Percentiles rank a stretch among this genome's conserved stretches.
These are phyloP conservation scores for Apostasia ramifera DNA, from an alignment of 106 monocot species.

Conservation along the genomic window DNA sequence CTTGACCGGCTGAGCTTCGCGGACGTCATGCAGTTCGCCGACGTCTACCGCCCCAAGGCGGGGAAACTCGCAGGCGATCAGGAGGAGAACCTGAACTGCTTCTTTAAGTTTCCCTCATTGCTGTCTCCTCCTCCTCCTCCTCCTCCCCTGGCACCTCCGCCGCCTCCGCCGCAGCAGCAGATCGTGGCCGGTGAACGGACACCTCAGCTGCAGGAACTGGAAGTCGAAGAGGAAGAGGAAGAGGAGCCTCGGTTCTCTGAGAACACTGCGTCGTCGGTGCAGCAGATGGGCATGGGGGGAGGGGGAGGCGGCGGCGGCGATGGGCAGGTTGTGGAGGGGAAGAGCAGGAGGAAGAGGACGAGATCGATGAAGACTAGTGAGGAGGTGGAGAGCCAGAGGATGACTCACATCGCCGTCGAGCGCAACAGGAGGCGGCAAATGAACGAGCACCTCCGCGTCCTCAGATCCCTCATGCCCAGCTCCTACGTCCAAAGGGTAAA, in stretches of 20 bases:
- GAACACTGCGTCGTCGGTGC: conserved; percentile 2
- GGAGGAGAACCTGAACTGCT: conserved; percentile 32
- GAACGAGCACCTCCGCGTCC: conserved; percentile 71
- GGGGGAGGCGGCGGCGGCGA: background rate
- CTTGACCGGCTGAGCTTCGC: conserved; percentile 59
- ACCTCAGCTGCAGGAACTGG: background rate
- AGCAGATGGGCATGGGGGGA: background rate
- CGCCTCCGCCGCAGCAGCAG: background rate
- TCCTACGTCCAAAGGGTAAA: conserved; percentile 86
- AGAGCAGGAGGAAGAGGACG: conserved; percentile 48
- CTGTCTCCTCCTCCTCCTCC: background rate
- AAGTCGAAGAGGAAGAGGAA: conserved; percentile 5
- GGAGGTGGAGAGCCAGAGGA: conserved; percentile 85
- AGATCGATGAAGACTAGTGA: conserved; percentile 68
- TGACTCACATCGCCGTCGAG: conserved; percentile 95
- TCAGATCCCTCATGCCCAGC: conserved; percentile 76
- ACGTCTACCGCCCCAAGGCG: conserved; percentile 25
- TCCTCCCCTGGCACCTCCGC: background rate
- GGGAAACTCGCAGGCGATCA: background rate
- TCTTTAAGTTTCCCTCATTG: conserved; percentile 25
- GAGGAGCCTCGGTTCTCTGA: conserved; percentile 9
- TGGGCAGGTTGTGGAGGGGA: conserved; percentile 14
- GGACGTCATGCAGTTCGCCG: conserved; percentile 84
- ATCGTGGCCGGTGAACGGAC: background rate
- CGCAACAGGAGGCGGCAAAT: conserved; percentile 76